Base-by-base conservation (phyloP, 345 rosid species). In the Corymbia maculata region DNA sequence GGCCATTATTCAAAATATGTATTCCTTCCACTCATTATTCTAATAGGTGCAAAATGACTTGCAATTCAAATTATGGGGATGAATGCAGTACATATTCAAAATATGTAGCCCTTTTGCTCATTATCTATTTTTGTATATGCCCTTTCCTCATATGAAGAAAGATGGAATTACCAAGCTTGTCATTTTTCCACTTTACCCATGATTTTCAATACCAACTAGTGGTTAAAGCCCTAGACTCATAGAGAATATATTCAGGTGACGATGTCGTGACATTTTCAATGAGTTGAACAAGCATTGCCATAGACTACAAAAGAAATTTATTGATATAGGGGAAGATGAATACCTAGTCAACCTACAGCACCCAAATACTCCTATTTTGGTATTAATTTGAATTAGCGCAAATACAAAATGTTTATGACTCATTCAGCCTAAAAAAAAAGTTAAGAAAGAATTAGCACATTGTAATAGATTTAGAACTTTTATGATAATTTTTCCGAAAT, bases 151-250 rank as follows among this genome's bases (percentile, higher is more conserved):
- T 98, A 97, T 97, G 88, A 96, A 95, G 89, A 94, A 90, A 90
- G 99, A 97, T 92, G 94, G 96, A 87, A 95, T 97, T 89, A 91
- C 95, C 91, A 97, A 94, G 93, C 98, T 97, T 85, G 98, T 96
- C 88, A 98, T 97, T 88, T 97, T 97, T 91, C 99, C 99, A 53
- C 98, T 97, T 90, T 97, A 97, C 93, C 99, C 99, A 51, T 98
- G 96, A 86, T 97, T 97, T 92, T 97, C 99, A 16, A 97, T 95
- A 94, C 96, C 99, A 64, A 97, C 99, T 53, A 96, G 99, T 89
- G 99, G 99, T 86, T 97, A 98, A 90, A 97, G 99, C 91, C 97
- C 96, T 87, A 94, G 97, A 90, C 98, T 97, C 85, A 93, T 97
- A 92, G 99, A 97, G 92, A 92, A 92, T 85, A 96, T 95, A 94